A percentile compares a stretch with the other conserved stretches of the same genome.
phyloP scores from a whole-genome alignment of 2,329 filamentous ascomycete genomes.

The Alternaria novae-zelandiae region DNA sequence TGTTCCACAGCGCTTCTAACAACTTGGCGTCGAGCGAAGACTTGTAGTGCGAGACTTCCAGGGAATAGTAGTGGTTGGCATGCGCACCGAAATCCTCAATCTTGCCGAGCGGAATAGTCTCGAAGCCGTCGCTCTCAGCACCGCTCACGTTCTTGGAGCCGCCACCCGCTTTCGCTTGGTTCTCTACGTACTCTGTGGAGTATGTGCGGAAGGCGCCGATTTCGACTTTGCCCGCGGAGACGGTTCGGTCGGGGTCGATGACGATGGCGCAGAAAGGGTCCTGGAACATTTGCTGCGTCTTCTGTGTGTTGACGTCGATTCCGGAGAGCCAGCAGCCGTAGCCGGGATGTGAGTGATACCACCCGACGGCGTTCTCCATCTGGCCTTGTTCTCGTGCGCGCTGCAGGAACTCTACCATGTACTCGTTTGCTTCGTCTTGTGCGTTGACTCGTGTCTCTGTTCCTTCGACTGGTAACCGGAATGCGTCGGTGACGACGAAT shows the following conservation, averaged over 20 bases:
- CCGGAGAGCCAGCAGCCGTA: constrained; percentile 98
- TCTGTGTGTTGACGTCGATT: constrained; percentile 91
- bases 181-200: constrained; percentile 68
- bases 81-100: constrained; percentile 96
- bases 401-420: constrained; percentile 86
- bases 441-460: constrained; percentile 99
- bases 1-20: constrained; percentile 92
- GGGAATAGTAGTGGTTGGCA: constrained; percentile 84
- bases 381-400: constrained; percentile 76
- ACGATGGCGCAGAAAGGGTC: constrained; percentile 96
- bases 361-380: constrained; percentile 91
- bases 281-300: constrained; percentile 80
- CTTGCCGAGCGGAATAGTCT: constrained; percentile 88
- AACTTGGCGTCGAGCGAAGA: constrained; percentile 86
- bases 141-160: constrained; percentile 36
- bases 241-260: constrained; percentile 93
- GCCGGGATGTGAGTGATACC: constrained; percentile 97
- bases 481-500: constrained; percentile 92
- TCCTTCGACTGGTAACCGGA: constrained; percentile 91
- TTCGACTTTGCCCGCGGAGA: constrained; percentile 92
- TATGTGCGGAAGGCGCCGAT: constrained; percentile 97
- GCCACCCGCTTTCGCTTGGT: constrained; percentile 51
- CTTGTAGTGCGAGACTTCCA: constrained; percentile 94
- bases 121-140: constrained; percentile 65
- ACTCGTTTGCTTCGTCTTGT: constrained; percentile 94